Evolutionary conservation across 139 green algal genomes (phyloP).

Genomic region (Coccomyxa sp.): DNA sequence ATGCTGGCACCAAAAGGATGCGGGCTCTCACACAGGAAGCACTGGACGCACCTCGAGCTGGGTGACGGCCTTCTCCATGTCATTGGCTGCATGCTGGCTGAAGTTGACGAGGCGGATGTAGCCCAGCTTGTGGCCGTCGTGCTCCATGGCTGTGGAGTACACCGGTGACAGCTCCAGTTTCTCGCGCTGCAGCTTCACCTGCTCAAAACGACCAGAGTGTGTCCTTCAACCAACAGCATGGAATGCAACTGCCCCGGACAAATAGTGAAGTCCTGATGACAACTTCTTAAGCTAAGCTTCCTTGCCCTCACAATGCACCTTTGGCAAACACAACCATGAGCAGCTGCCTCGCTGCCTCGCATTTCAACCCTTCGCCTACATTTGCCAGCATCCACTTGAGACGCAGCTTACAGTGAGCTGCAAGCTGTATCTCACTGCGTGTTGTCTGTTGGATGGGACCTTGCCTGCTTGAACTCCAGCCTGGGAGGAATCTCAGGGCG

Average conservation of each 20-base stretch:
- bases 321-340: no score
- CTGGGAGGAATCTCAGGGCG: conserved; percentile 36
- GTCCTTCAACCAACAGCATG: not conserved
- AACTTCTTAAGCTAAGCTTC: no score
- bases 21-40: not conserved
- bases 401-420: no score
- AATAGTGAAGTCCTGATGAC: no score
- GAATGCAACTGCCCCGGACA: no score
- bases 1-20: not conserved
- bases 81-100: conserved; percentile 63
- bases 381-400: no score
- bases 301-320: no score
- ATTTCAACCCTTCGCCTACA: no score
- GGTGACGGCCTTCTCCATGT: conserved; percentile 70
- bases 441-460: not conserved
- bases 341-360: no score
- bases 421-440: no score
- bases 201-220: not conserved
- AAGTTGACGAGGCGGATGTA: conserved; percentile 89
- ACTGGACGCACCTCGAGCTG: conserved; percentile 50
- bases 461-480: conserved; percentile 18
- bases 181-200: conserved; percentile 63
- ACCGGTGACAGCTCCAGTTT: conserved; percentile 72
- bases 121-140: conserved; percentile 46
- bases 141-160: conserved; percentile 49